Evolutionary conservation across 768 basidiomycete species (phyloP).

Genomic region (Trametopsis cervina): DNA sequence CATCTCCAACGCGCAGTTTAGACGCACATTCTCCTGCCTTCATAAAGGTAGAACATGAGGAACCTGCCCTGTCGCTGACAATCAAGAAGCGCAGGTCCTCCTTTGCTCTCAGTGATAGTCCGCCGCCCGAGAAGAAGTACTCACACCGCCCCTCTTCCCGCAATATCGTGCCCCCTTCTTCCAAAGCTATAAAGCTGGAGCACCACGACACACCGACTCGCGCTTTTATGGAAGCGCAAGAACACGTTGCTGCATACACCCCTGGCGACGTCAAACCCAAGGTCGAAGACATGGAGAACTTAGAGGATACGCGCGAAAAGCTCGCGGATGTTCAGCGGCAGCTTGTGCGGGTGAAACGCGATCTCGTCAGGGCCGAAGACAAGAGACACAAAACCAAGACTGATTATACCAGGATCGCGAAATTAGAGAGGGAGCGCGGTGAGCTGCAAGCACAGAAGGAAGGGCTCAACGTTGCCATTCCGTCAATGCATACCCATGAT

Average conservation of each 20-base stretch:
- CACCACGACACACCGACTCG: no score
- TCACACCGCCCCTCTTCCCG: not conserved
- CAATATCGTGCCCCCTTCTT: not conserved
- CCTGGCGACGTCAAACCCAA: no score
- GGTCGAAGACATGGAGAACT: no score
- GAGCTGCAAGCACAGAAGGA: conserved; percentile 13
- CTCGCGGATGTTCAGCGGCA: conserved; percentile 9
- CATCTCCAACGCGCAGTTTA: no score
- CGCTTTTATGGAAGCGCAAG: no score
- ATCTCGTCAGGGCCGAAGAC: not conserved
- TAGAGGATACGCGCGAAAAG: conserved; percentile 7
- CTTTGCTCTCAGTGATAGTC: no score
- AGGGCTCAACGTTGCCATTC: conserved; percentile 16
- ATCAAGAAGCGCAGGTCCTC: no score
- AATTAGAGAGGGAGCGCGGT: conserved; percentile 13
- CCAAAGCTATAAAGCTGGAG: not conserved
- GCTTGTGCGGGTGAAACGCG: conserved; percentile 2
- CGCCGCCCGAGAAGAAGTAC: no score
- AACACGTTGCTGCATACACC: no score
- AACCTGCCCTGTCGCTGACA: no score
- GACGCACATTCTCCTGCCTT: no score
- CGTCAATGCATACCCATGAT: conserved; percentile 4
- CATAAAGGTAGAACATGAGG: no score
- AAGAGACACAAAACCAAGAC: conserved; percentile 18
- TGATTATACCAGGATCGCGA: conserved; percentile 13